Evolutionary conservation across 2,329 filamentous ascomycete species (phyloP).

Genomic region (Gyromitra esculenta): DNA sequence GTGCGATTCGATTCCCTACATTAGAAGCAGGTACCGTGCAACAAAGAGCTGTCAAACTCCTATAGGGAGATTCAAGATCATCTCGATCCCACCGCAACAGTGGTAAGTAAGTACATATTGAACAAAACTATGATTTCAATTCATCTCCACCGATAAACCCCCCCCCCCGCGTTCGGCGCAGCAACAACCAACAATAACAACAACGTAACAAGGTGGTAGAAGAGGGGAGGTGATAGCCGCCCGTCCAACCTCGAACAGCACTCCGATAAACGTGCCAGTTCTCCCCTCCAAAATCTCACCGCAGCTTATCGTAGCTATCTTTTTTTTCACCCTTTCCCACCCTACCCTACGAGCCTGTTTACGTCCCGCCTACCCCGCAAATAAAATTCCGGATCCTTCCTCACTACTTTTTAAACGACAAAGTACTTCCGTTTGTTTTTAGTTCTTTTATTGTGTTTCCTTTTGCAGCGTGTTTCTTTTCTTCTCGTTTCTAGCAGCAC

Average conservation of each 20-base stretch:
- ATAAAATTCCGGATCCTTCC: constrained; percentile 41
- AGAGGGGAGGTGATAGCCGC: constrained; percentile 26
- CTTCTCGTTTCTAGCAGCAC: constrained; percentile 29
- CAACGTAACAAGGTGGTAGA: constrained; percentile 31
- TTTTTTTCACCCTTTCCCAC: constrained; percentile 9
- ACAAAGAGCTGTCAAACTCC: constrained; percentile 49
- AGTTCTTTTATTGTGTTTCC: constrained; percentile 30
- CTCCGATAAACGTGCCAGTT: constrained; percentile 40
- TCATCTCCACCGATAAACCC: constrained; percentile 1
- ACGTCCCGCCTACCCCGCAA: constrained; percentile 48
- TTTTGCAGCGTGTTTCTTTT: constrained; percentile 33
- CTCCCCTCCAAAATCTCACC: constrained; percentile 31
- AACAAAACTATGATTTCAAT: constrained; percentile 29
- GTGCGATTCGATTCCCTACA: constrained; percentile 45
- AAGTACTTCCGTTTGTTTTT: constrained; percentile 33
- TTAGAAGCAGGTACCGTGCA: constrained; percentile 51
- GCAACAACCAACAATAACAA: background rate
- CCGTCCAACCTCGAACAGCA: constrained; percentile 37
- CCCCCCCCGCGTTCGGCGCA: background rate
- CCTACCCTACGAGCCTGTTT: constrained; percentile 26
- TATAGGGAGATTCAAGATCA: constrained; percentile 49
- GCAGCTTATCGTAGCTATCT: constrained; percentile 49
- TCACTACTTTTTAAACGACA: constrained; percentile 17
- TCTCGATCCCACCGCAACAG: constrained; percentile 45
- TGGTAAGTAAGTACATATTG: background rate